A percentile compares a stretch with the other conserved stretches of the same genome.
Conservation (phyloP, 257 asterid genomes). For the Solanum acaule region DNA sequence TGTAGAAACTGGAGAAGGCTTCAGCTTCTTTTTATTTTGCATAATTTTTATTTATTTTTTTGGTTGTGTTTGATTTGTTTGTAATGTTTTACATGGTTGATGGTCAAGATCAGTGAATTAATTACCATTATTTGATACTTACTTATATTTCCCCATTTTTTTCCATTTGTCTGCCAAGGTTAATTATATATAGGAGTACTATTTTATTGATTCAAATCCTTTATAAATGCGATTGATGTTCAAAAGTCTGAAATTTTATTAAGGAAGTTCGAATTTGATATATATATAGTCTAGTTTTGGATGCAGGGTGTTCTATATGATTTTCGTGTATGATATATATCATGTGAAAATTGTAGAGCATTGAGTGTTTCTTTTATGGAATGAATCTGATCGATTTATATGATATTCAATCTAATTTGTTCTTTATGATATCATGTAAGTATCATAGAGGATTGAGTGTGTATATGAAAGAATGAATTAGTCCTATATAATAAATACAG, state of each 20-base stretch:
- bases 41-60: background rate
- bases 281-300: background rate
- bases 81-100: background rate
- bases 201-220: background rate
- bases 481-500: background rate
- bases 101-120: background rate
- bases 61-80: background rate
- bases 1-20: background rate
- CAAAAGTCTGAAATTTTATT: background rate
- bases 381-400: background rate
- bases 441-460: background rate
- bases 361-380: background rate
- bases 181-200: background rate
- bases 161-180: background rate
- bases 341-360: background rate
- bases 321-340: background rate
- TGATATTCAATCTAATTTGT: background rate
- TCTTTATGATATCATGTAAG: background rate
- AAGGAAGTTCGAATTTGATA: no score
- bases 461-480: background rate
- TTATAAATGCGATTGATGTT: background rate
- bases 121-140: background rate
- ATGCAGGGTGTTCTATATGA: background rate
- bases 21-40: background rate
- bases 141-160: background rate